Evolutionary conservation across 2,329 filamentous ascomycete species (phyloP).

Genomic region (Coleophoma cylindrospora): DNA sequence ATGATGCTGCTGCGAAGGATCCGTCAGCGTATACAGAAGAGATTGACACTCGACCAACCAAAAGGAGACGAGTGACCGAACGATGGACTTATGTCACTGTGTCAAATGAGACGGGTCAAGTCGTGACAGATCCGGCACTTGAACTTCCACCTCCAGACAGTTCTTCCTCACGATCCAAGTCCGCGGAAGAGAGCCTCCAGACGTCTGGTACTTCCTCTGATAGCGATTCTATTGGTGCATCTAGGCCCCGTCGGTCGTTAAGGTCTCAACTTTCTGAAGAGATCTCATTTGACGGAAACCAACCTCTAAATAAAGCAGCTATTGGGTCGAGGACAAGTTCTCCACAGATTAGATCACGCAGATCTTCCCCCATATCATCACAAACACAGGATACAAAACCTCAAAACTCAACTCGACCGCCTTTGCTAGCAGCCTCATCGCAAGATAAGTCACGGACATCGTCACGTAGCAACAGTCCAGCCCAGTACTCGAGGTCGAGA

Average conservation of each 20-base stretch:
- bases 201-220: not conserved
- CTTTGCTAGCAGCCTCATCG: too few relatives aligned
- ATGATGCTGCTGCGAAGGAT: constrained; percentile 45
- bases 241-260: constrained; percentile 1
- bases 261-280: not conserved
- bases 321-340: not conserved
- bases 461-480: too few relatives aligned
- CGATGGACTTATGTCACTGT: constrained; percentile 22
- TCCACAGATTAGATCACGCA: not conserved
- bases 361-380: too few relatives aligned
- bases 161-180: not conserved
- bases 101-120: constrained; percentile 19
- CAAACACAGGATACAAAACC: too few relatives aligned
- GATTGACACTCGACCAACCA: constrained; percentile 27
- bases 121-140: constrained; percentile 1
- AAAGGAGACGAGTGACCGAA: constrained; percentile 21
- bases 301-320: not conserved
- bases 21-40: constrained; percentile 25
- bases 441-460: too few relatives aligned
- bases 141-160: not conserved
- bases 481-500: too few relatives aligned
- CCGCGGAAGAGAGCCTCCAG: not conserved
- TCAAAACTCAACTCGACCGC: too few relatives aligned
- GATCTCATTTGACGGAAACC: not conserved
- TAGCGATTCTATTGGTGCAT: not conserved